Base-by-base conservation (phyloP, 192 early-diverging fungal genomes). In the Podila horticola region DNA sequence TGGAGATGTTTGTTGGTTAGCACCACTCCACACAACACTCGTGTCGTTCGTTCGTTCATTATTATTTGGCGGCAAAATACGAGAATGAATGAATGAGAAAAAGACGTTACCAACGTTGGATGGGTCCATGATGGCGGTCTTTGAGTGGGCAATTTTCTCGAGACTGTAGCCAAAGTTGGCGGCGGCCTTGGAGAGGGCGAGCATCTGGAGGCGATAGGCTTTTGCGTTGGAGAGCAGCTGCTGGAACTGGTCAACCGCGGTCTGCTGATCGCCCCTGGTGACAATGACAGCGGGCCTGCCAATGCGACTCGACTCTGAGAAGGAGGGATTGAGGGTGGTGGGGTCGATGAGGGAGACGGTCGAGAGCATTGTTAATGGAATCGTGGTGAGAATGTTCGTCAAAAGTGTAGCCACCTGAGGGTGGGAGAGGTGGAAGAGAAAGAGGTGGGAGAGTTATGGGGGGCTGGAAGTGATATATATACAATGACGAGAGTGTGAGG, bases 121-220 rank as follows among this genome's bases (percentile, higher is more conserved):
- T 12, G 66, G 58, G 30, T 81, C 82, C 28, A 84, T 71, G 20
- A 83, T 60, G 1, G 87, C 74, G 13, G 75, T 82, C 50, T 85
- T 85, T 64, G 74, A 79, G 63, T 83, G 82, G 0, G 87, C 87
- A 24, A 88, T 74, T 28, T 71, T 67, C 59, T 88, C 87, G 20
- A 88, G 75, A 20, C 84, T 75, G 48, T 82, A 73, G 13, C 87
- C 87, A 79, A 88, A 86, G 52, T 63, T 69, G n/a, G 87, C 87
- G 15, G 84, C 81, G 12, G 87, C 83, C 34, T 72, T 74, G 28
- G 87, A 75, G 5, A 88, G 72, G n/a, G 68, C 67, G 5, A 83
- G 75, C 71, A 86, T 71, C 67, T 88, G 83, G 13, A 84, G 74
- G 7, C 87, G 77, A 41, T 88, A 88, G 22, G 77, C 62, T 26